Percentiles rank a stretch among this genome's conserved stretches.
Evolutionary conservation across 257 asterid genomes (phyloP).

Genomic region (Cynanchum wilfordii): DNA sequence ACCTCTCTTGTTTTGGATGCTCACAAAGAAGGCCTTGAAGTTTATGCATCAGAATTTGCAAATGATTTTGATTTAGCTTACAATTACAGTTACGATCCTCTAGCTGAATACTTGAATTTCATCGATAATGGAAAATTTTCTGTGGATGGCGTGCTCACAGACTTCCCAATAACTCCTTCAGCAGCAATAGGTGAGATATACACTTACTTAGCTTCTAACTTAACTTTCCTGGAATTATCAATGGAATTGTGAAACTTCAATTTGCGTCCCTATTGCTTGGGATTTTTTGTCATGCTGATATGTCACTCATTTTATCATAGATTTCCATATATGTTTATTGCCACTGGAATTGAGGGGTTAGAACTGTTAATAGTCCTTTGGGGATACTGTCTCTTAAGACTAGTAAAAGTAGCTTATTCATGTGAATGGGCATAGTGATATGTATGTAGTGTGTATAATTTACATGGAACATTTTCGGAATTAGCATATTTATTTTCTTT

Average conservation of each 20-base stretch:
- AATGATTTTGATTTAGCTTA: conserved; percentile 50
- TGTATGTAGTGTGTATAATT: background rate
- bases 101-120: conserved; percentile 56
- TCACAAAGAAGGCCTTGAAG: conserved; percentile 66
- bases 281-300: background rate
- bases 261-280: background rate
- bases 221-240: too few species aligned
- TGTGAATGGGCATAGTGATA: background rate
- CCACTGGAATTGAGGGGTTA: background rate
- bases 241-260: background rate
- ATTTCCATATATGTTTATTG: background rate
- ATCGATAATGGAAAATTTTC: conserved; percentile 64
- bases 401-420: background rate
- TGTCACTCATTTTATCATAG: background rate
- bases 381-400: background rate
- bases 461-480: background rate
- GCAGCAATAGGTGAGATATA: conserved; percentile 50
- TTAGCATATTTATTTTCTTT: background rate
- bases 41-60: conserved; percentile 54
- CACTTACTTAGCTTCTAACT: background rate
- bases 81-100: conserved; percentile 74
- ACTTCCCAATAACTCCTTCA: conserved; percentile 66
- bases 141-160: conserved; percentile 74
- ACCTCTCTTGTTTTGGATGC: conserved; percentile 63
- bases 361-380: background rate